phyloP scores from a whole-genome alignment of 306 rosid genomes.

The Vachellia pachyceras region DNA sequence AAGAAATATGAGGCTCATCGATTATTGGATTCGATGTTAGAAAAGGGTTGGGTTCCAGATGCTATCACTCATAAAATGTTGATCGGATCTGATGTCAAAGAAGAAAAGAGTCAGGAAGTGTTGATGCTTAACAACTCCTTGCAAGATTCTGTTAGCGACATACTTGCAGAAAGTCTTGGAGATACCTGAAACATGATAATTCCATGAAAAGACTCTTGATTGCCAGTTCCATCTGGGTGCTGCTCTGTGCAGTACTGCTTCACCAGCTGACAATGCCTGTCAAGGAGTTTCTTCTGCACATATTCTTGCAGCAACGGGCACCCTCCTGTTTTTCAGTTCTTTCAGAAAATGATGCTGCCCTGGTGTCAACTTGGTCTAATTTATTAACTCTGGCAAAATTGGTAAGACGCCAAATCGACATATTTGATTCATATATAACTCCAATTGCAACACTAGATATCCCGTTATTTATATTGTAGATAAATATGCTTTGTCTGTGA shows the following conservation, averaged over 20 bases:
- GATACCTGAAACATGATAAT: constrained; percentile 39
- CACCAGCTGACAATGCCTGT: background rate
- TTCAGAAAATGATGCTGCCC: constrained; percentile 15
- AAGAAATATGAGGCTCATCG: constrained; percentile 52
- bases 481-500: constrained; percentile 11
- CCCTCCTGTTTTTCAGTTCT: constrained; percentile 3
- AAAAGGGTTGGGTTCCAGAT: constrained; percentile 91
- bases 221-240: constrained; percentile 26
- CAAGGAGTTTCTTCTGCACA: constrained; percentile 15
- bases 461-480: background rate
- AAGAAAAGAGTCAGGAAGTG: constrained; percentile 35
- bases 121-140: constrained; percentile 37
- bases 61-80: constrained; percentile 73
- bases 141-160: constrained; percentile 73
- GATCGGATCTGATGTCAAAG: constrained; percentile 62
- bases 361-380: constrained; percentile 21
- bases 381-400: constrained; percentile 10
- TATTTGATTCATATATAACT: constrained; percentile 8
- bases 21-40: constrained; percentile 81
- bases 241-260: background rate
- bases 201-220: constrained; percentile 25
- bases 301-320: constrained; percentile 18
- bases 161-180: constrained; percentile 78
- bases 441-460: constrained; percentile 1
- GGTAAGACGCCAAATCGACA: constrained; percentile 34